Percentiles rank a stretch among this genome's conserved stretches.
These are phyloP conservation scores for Cladophialophora carrionii DNA, from an alignment of 2,329 filamentous ascomycete genomes.

Conservation along the genomic window DNA sequence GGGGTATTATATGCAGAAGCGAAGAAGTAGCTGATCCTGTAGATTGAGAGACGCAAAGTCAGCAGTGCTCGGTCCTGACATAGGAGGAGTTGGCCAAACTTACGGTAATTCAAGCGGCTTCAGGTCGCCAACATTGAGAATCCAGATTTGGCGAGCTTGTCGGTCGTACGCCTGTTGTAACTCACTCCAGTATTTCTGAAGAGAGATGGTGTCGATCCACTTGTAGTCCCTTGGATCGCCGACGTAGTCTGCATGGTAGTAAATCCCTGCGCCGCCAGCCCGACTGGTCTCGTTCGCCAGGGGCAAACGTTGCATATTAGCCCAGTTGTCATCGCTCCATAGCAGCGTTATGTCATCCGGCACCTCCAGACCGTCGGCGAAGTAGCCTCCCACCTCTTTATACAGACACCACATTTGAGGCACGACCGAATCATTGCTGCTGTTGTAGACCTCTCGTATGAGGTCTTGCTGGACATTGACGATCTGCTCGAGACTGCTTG, in stretches of 20 bases:
- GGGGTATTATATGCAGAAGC: slow-evolving; percentile 69
- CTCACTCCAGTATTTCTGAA: slow-evolving; percentile 68
- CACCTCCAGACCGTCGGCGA: slow-evolving; percentile 65
- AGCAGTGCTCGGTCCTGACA: neutral
- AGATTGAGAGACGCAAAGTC: neutral
- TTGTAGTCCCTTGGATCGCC: slow-evolving; percentile 64
- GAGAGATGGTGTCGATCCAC: slow-evolving; percentile 68
- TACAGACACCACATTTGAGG: slow-evolving; percentile 75
- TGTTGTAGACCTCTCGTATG: slow-evolving; percentile 59
- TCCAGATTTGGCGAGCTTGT: slow-evolving; percentile 64
- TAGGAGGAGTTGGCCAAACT: neutral
- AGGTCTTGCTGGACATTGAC: slow-evolving; percentile 64
- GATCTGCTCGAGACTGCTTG: slow-evolving; percentile 62
- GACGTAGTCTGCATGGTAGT: slow-evolving; percentile 65
- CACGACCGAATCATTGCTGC: slow-evolving; percentile 55
- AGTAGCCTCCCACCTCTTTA: slow-evolving; percentile 73
- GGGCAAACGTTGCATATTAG: slow-evolving; percentile 66
- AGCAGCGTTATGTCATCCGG: slow-evolving; percentile 69
- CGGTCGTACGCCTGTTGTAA: slow-evolving; percentile 65
- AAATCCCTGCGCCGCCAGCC: slow-evolving; percentile 65
- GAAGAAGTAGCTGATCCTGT: slow-evolving; percentile 64
- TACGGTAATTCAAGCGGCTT: slow-evolving; percentile 66
- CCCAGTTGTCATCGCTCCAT: slow-evolving; percentile 72
- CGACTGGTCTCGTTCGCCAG: slow-evolving; percentile 62
- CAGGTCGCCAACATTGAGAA: slow-evolving; percentile 69